Base-by-base conservation (phyloP, 345 rosid genomes). In the Kandelia obovata region DNA sequence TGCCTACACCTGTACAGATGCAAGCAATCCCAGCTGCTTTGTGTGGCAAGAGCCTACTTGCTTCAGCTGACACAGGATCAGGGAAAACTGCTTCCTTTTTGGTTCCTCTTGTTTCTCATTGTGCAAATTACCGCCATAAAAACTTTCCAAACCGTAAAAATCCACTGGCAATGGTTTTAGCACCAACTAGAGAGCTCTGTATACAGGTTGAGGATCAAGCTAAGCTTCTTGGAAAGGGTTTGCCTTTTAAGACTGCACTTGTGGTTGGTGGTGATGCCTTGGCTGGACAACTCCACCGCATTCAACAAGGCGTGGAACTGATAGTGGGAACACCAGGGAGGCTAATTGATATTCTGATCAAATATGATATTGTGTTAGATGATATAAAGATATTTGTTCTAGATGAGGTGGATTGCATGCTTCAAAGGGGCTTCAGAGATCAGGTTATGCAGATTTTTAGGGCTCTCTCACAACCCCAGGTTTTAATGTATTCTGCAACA, bases 351-450 rank as follows among this genome's bases (percentile, higher is more conserved):
- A 83, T 89, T 63, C 74, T 94, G 53, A 61, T 80, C 27, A 91
- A 91, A 86, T 91, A 89, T 71, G 81, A 85, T 35, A 62, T 87
- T 61, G 86, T 80, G 62, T 68, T 94, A 10, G 86, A 75, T 53
- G 85, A 79, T 43, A 52, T 87, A 27, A 71, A 56, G 83, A 78
- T 74, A 34, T 78, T 94, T 72, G 88, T 88, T 52, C 70, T 91
- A 75, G 98, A 94, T 71, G 97, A 94, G 83, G 97, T 91, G 55
- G 98, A 91, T 81, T 91, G 89, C 80, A 85, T 94, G 96, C 96
- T 91, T 72, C 89, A 89, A 81, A 85, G 81, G 81, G 98, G 97
- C 39, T 94, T 94, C 73, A 80, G 82, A 19, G 98, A 91, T 68
- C 92, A 87, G 78, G 97, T 91, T 67, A 84, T 94, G 97, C 96